Evolutionary conservation across 2,329 filamentous ascomycete genomes (phyloP), one percentile per base, ranked within the genome.

Genomic region (Coniochaeta sp.): DNA sequence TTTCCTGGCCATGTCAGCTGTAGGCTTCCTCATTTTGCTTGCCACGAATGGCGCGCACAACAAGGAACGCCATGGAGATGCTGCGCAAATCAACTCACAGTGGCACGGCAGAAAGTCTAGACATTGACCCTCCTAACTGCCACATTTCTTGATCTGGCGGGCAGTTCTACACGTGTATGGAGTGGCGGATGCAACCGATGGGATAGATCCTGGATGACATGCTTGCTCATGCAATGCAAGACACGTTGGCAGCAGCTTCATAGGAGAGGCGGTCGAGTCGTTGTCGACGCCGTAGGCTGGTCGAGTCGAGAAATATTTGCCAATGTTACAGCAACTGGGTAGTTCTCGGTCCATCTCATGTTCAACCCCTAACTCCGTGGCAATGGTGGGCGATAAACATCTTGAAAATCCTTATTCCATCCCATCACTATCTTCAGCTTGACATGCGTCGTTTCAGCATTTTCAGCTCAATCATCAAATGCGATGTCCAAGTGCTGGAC

Each of bases 181-280:
- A n/a, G n/a, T 17, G 43, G n/a, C 43, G 43, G 22, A 52, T 52
- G 47, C 47, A n/a, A 16, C 24, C 22, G 47, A 26, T 52, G 47
- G 47, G 14, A 31, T 31, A 24, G 47, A 52, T 52, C 47, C 54
- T 57, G 54, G n/a, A 57, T 34, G 54, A 57, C 19, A 57, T 50
- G 54, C 59, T 58, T 52, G 52, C 33, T 55, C 36, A 62, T 62
- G 61, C 61, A 62, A 62, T 62, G 61, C 61, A 60, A 58, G 61
- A 60, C 61, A 62, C 61, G 61, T 50, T 62, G 61, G 61, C 61
- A 62, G 31, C 33, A 62, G 31, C 33, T 52, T 36, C 54, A 38
- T n/a, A 24, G 54, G 31, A 26, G 31, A 17, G n/a, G n/a, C 14
- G 40, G 28, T 31, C 56, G 24, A 38, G 17, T 58, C n/a, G 31